A percentile compares a stretch with the other conserved stretches of the same genome.
phyloP scores from a whole-genome alignment of 495 filamentous ascomycete species.

The Tuber borchii region DNA sequence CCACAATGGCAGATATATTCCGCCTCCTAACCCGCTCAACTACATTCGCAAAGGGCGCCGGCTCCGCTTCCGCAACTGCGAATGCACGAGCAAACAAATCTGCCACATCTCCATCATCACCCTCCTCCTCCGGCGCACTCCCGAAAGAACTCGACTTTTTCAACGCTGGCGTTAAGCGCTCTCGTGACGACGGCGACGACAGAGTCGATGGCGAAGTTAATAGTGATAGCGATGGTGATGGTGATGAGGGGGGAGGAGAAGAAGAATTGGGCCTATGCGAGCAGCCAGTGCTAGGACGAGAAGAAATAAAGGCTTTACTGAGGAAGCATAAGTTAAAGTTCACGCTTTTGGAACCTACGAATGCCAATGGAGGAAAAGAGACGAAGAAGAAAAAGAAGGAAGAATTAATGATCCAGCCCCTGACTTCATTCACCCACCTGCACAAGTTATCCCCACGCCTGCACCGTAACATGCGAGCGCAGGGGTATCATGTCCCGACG shows the following conservation, averaged over 20 bases:
- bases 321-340: slow-evolving; percentile 83
- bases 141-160: slow-evolving; percentile 39
- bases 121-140: background rate
- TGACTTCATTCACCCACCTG: slow-evolving; percentile 59
- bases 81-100: background rate
- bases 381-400: slow-evolving; percentile 53
- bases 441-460: slow-evolving; percentile 67
- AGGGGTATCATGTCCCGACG: slow-evolving; percentile 80
- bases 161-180: slow-evolving; percentile 11
- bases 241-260: slow-evolving; percentile 14
- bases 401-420: slow-evolving; percentile 61
- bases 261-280: slow-evolving; percentile 15
- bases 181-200: background rate
- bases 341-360: slow-evolving; percentile 52
- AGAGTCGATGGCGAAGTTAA: background rate
- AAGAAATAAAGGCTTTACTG: slow-evolving; percentile 64
- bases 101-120: slow-evolving; percentile 4
- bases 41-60: slow-evolving; percentile 43
- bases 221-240: slow-evolving; percentile 7
- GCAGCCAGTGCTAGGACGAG: slow-evolving; percentile 11
- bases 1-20: slow-evolving; percentile 51
- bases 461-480: slow-evolving; percentile 67
- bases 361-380: slow-evolving; percentile 41
- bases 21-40: slow-evolving; percentile 62
- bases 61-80: slow-evolving; percentile 44